Percentiles rank a stretch among this genome's conserved stretches.
These are phyloP conservation scores for Micractinium sp. DNA, from an alignment of 139 green algal genomes.

Conservation along the genomic window DNA sequence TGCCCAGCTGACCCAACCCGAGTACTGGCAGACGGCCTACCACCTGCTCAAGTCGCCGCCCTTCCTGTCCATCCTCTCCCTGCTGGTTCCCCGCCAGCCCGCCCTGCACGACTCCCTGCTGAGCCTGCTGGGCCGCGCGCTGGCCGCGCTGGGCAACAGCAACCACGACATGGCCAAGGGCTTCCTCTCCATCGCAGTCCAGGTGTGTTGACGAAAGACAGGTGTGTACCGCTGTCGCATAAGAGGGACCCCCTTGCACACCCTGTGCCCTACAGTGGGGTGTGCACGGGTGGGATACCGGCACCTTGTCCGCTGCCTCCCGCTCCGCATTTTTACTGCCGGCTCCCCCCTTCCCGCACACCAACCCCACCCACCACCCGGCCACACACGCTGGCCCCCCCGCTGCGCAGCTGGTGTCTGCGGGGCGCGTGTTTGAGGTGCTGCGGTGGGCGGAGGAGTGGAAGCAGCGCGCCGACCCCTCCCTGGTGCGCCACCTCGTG, in stretches of 20 bases:
- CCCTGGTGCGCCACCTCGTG: conserved; percentile 53
- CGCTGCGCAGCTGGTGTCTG: conserved; percentile 6
- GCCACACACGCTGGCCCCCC: not conserved
- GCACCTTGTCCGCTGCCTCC: no score
- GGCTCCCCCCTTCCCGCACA: not conserved
- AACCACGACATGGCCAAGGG: conserved; percentile 43
- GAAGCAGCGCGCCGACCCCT: conserved; percentile 46
- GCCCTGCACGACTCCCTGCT: conserved; percentile 42
- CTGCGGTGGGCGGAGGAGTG: conserved; percentile 46
- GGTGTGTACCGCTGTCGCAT: no score
- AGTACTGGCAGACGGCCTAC: conserved; percentile 52
- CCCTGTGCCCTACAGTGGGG: no score
- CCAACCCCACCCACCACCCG: not conserved
- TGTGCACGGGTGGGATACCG: no score
- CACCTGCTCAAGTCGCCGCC: conserved; percentile 44
- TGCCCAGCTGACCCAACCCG: conserved; percentile 16
- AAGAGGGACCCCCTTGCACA: no score
- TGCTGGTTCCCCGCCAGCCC: conserved; percentile 48
- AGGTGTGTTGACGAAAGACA: not conserved
- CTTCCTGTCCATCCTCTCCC: conserved; percentile 48
- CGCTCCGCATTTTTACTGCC: not conserved
- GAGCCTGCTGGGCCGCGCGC: conserved; percentile 33
- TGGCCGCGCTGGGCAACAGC: conserved; percentile 48
- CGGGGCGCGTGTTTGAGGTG: conserved; percentile 26
- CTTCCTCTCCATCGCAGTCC: conserved; percentile 44